Evolutionary conservation across 352 stramenopile genomes (phyloP), one percentile per base, ranked within the genome.

Genomic region (Phytophthora kernoviae): DNA sequence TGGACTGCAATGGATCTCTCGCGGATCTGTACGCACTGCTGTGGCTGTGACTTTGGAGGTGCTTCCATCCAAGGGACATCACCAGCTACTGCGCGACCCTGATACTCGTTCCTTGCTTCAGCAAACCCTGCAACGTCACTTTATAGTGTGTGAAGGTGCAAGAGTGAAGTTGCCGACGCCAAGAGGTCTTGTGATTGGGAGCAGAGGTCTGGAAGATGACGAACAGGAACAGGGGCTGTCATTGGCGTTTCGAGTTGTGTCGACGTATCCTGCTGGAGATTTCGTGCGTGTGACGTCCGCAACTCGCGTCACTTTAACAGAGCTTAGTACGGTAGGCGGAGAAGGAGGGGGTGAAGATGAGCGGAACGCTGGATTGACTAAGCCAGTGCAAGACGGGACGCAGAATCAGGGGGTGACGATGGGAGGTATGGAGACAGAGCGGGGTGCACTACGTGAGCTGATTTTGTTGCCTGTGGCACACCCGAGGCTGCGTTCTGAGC

Each of bases 341-440:
- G 27, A 49, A 11, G 17, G 27, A 22, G 27, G 46, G 9, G 17
- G n/a, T 14, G 36, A 24, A 11, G 40, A 44, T 26, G 43, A 42
- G 37, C 17, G 20, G 9, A 47, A 15, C 40, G 27, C 9, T 18
- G 17, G 60, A 15, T 22, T 17, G 12, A 51, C 17, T 18, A 22
- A 26, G 36, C 33, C n/a, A 24, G 1, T 8, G 32, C 9, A 37
- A n/a, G 24, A 42, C 44, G 12, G 17, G 14, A 22, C 58, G 8
- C 41, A 54, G 34, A 39, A 11, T 14, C 53, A 68, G 7, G 47
- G 24, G 30, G 58, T 70, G 12, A 78, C 69, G 20, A 67, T 94
- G 12, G 85, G 80, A n/a, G 85, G 85, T 0, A 73, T 94, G 22
- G 78, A 91, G 12, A 68, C 69, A 12, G 85, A 94, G 55, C 78